Evolutionary conservation across 208 protist species (phyloP).

Genomic region (Wallacemonas sp.): DNA sequence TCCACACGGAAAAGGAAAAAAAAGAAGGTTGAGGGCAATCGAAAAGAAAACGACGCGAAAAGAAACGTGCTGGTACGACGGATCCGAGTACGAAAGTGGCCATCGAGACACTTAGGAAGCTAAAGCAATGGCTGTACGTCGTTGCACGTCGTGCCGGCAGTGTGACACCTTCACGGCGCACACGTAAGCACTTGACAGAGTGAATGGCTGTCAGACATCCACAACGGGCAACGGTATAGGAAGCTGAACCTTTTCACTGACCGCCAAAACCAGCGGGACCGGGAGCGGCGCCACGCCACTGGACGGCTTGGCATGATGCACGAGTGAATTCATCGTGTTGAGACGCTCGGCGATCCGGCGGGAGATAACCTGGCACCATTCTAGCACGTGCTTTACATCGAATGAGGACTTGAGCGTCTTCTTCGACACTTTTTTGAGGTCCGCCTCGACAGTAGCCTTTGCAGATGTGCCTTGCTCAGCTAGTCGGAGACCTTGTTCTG

Average conservation of each 20-base stretch:
- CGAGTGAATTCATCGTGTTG: constrained; percentile 56
- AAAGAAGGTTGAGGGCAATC: background rate
- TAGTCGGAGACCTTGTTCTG: constrained; percentile 37
- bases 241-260: constrained; percentile 14
- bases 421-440: constrained; percentile 16
- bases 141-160: background rate
- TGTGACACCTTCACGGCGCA: background rate
- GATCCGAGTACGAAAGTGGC: too few relatives aligned
- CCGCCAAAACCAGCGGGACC: constrained; percentile 21
- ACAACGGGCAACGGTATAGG: constrained; percentile 18
- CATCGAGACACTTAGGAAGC: background rate
- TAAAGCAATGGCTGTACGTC: constrained; percentile 5
- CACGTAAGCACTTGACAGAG: background rate
- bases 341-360: constrained; percentile 42
- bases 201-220: background rate
- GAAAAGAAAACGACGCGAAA: constrained; percentile 22
- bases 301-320: constrained; percentile 40
- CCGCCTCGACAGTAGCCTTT: background rate
- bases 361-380: constrained; percentile 19
- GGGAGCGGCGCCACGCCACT: constrained; percentile 18
- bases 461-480: constrained; percentile 18
- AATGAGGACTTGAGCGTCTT: constrained; percentile 40
- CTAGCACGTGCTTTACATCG: constrained; percentile 33
- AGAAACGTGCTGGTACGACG: constrained; percentile 4
- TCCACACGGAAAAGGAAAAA: constrained; percentile 10